Conservation (phyloP, 2,329 filamentous ascomycete species). For the Cordyceps sp. region DNA sequence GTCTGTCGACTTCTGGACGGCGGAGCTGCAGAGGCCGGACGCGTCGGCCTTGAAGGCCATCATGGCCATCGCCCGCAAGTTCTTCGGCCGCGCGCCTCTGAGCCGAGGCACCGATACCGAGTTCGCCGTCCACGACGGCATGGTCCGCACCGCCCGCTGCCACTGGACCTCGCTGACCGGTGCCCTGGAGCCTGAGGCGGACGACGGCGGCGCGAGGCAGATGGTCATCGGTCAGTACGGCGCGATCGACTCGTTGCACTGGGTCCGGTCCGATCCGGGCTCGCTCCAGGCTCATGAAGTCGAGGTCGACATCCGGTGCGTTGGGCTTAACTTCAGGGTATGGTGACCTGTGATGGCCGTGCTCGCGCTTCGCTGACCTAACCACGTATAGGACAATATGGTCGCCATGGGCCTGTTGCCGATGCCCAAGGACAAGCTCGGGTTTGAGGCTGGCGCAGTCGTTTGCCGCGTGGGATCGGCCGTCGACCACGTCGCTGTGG, state of each 20-base stretch:
- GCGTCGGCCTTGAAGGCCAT: background rate
- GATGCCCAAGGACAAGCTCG: conserved; percentile 3
- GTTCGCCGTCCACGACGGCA: background rate
- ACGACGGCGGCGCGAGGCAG: background rate
- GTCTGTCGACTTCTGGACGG: conserved; percentile 2
- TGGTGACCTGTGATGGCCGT: background rate
- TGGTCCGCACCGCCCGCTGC: background rate
- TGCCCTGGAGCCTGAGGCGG: background rate
- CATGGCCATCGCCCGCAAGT: background rate
- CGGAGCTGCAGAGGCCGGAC: conserved; percentile 1
- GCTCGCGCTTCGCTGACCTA: background rate
- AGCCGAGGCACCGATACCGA: background rate
- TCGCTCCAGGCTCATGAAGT: background rate
- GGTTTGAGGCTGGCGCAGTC: conserved; percentile 13
- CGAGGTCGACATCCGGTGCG: background rate
- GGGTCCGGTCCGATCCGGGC: background rate
- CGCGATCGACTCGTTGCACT: background rate
- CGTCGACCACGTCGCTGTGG: conserved; percentile 8
- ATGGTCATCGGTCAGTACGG: background rate
- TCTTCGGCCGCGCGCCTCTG: background rate
- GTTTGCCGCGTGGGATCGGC: conserved; percentile 5
- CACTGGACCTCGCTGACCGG: background rate
- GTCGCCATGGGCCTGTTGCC: conserved; percentile 2
- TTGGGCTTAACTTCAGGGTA: background rate
- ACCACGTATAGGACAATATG: conserved; percentile 3